Conservation (phyloP, 2,329 filamentous ascomycete genomes). For the Knufia fluminis region DNA sequence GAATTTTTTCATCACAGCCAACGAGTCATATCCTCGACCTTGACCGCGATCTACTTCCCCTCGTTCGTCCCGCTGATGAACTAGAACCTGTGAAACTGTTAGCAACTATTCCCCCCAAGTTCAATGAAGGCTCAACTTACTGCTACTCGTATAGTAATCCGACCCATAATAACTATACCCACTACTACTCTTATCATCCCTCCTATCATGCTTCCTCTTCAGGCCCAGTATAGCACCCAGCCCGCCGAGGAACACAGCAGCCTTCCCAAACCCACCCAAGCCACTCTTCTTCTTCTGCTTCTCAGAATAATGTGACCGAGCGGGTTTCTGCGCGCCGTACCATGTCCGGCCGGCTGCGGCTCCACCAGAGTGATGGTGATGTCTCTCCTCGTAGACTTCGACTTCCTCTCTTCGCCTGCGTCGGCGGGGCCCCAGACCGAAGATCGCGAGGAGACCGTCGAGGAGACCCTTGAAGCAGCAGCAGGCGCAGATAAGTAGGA, state of each 20-base stretch:
- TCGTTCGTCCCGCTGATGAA: conserved; percentile 32
- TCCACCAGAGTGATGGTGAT: too few relatives aligned
- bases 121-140: conserved; percentile 28
- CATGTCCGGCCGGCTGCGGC: conserved; percentile 29
- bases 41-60: conserved; percentile 23
- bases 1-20: not conserved
- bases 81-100: conserved; percentile 32
- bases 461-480: conserved; percentile 35
- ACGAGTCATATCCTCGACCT: conserved; percentile 8
- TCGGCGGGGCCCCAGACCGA: conserved; percentile 31
- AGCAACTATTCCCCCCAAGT: conserved; percentile 15
- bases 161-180: conserved; percentile 27
- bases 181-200: conserved; percentile 32
- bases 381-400: conserved; percentile 31
- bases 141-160: conserved; percentile 32
- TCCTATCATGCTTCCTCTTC: conserved; percentile 30
- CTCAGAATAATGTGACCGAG: conserved; percentile 24
- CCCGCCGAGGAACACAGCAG: conserved; percentile 29
- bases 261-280: conserved; percentile 31
- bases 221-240: conserved; percentile 17
- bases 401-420: conserved; percentile 30
- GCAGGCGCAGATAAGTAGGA: conserved; percentile 37
- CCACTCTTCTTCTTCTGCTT: conserved; percentile 30
- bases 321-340: conserved; percentile 34
- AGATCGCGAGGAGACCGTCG: conserved; percentile 33